These are phyloP conservation scores for Macrophomina pseudophaseolina DNA, from an alignment of 2,329 filamentous ascomycete species.

Conservation along the genomic window DNA sequence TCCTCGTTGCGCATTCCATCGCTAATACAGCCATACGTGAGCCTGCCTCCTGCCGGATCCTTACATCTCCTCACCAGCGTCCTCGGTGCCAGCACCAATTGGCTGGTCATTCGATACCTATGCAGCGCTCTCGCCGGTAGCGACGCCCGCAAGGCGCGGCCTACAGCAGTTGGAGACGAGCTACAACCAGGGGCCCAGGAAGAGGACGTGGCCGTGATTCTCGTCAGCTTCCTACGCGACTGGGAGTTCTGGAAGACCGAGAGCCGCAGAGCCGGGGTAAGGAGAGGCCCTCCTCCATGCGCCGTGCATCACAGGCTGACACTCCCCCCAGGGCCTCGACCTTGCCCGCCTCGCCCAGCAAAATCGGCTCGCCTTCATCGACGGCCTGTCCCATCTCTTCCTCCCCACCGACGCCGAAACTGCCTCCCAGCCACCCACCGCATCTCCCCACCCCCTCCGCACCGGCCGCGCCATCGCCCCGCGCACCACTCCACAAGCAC, in stretches of 20 bases:
- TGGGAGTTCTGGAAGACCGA: slow-evolving; percentile 78
- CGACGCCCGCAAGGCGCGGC: slow-evolving; percentile 28
- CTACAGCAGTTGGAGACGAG: slow-evolving; percentile 35
- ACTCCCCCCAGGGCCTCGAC: slow-evolving; percentile 66
- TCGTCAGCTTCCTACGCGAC: slow-evolving; percentile 84
- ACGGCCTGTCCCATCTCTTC: slow-evolving; percentile 71
- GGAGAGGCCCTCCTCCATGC: slow-evolving; percentile 30
- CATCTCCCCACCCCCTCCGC: slow-evolving; percentile 20
- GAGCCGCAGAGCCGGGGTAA: slow-evolving; percentile 66
- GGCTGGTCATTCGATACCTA: slow-evolving; percentile 60
- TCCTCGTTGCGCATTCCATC: slow-evolving; percentile 60
- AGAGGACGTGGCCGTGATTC: slow-evolving; percentile 58
- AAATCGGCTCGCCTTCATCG: slow-evolving; percentile 72
- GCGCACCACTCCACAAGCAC: not conserved
- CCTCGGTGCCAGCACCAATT: slow-evolving; percentile 57
- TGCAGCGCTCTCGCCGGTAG: slow-evolving; percentile 50
- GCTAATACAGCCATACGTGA: slow-evolving; percentile 68
- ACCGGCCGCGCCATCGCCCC: slow-evolving; percentile 29
- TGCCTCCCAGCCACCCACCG: not conserved
- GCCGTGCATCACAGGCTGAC: not conserved
- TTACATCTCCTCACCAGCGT: slow-evolving; percentile 72
- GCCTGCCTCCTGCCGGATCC: slow-evolving; percentile 57
- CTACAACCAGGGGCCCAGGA: slow-evolving; percentile 40
- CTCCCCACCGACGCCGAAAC: slow-evolving; percentile 28
- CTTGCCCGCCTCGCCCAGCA: slow-evolving; percentile 64